phyloP scores from a whole-genome alignment of 352 stramenopile genomes.

The Halophytophthora polymorphica region DNA sequence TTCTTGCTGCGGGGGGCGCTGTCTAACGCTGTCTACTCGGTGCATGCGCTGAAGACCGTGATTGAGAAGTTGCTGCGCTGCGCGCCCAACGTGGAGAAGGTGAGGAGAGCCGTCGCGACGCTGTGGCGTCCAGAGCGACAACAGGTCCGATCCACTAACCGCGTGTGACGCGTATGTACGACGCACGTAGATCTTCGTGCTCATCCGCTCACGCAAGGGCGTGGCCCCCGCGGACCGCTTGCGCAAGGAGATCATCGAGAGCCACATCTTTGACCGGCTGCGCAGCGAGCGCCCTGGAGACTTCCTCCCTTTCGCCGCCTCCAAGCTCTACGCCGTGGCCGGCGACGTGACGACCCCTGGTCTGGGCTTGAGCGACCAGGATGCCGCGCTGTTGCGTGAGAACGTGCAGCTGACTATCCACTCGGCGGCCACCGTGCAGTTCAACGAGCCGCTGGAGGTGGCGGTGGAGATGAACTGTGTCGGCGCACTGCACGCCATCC shows the following conservation, averaged over 20 bases:
- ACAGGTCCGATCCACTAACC: slow-evolving; percentile 4
- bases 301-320: slow-evolving; percentile 42
- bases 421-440: slow-evolving; percentile 83
- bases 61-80: slow-evolving; percentile 82
- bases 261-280: slow-evolving; percentile 70
- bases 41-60: slow-evolving; percentile 34
- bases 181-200: slow-evolving; percentile 52
- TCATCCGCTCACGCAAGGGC: slow-evolving; percentile 78
- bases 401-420: slow-evolving; percentile 74
- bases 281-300: slow-evolving; percentile 42
- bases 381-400: slow-evolving; percentile 39
- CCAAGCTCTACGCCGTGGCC: slow-evolving; percentile 61
- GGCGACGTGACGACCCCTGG: slow-evolving; percentile 68
- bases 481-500: slow-evolving; percentile 58
- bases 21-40: slow-evolving; percentile 1
- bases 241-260: slow-evolving; percentile 74
- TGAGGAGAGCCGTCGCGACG: slow-evolving; percentile 6
- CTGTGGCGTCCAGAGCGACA: background rate
- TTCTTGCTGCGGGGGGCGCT: background rate
- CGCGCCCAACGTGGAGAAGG: slow-evolving; percentile 50
- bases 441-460: slow-evolving; percentile 85
- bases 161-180: background rate
- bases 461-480: slow-evolving; percentile 85
- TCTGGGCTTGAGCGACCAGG: slow-evolving; percentile 49
- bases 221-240: slow-evolving; percentile 46